Percentiles rank a stretch among this genome's conserved stretches.
Conservation (phyloP, 305 asterid species). For the Fraxinus greggii region DNA sequence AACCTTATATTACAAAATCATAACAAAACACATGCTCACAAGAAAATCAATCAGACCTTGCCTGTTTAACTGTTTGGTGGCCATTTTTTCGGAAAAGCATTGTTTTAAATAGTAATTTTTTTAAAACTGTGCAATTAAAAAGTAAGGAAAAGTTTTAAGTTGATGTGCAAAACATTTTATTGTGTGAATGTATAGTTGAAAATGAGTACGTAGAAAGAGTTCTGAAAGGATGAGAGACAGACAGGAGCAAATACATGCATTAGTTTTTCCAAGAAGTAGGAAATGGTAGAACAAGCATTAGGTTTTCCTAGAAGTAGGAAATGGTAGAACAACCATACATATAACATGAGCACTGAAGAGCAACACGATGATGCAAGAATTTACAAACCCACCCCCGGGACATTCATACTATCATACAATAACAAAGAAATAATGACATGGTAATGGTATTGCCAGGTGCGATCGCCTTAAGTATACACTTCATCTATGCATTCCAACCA, state of each 20-base stretch:
- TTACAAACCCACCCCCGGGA: neutral
- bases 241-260: neutral
- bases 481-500: neutral
- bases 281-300: neutral
- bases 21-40: neutral
- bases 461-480: neutral
- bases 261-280: neutral
- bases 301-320: neutral
- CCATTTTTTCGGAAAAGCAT: neutral
- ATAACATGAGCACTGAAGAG: neutral
- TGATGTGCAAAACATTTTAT: neutral
- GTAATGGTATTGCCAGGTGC: neutral
- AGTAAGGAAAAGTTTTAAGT: neutral
- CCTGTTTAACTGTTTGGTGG: neutral
- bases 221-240: neutral
- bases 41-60: neutral
- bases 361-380: neutral
- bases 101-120: too few relatives aligned
- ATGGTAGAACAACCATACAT: neutral
- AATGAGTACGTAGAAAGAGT: neutral
- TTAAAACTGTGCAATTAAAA: neutral
- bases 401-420: neutral
- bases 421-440: neutral
- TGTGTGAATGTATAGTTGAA: neutral
- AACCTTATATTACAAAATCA: neutral